Evolutionary conservation across 2,329 filamentous ascomycete genomes (phyloP), one percentile per base, ranked within the genome.

Genomic region (Leptographium flavum): DNA sequence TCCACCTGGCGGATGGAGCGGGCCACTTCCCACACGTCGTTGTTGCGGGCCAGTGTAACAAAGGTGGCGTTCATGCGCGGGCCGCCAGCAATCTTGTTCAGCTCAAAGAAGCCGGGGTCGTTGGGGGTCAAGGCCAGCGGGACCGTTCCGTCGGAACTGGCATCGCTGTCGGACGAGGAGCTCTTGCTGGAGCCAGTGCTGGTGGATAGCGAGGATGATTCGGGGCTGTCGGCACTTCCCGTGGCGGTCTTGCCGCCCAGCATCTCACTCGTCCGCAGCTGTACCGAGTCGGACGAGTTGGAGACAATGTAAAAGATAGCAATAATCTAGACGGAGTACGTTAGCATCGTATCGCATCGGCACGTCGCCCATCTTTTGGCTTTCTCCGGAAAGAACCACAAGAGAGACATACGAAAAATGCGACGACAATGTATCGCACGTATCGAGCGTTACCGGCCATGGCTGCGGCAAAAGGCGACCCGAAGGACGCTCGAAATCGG

Each of bases 51-150:
- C 49, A 98, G 76, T 21, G 88, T 94, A 44, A 98, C 87, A 58
- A 98, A 98, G 11, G 92, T 98, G 42, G 93, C 92, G 64, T 98
- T 98, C 73, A 94, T 86, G 57, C 86, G 83, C 49, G 79, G 76
- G 43, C 82, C 82, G 11, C 76, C 68, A 14, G 74, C 73, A 28
- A 71, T 71, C 49, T 65, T 62, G 37, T 65, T 51, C 33, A 76
- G 61, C 44, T 73, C 65, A 50, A 71, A 60, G 70, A 70, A 77
- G 50, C 70, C 70, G 30, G 65, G 58, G 45, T 74, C 70, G 43
- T 64, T 64, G 25, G 73, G 73, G 30, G 62, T 69, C 60, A 75
- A 59, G 49, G 71, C 60, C 60, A 78, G 67, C 10, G 71, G 69
- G 37, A 53, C 40, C 60, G 63, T 44, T 73, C 60, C 47, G 59